Percentiles rank a stretch among this genome's conserved stretches.
These are phyloP conservation scores for Hanseniaspora pseudoguilliermondii DNA, from an alignment of 805 yeast species.

Conservation along the genomic window DNA sequence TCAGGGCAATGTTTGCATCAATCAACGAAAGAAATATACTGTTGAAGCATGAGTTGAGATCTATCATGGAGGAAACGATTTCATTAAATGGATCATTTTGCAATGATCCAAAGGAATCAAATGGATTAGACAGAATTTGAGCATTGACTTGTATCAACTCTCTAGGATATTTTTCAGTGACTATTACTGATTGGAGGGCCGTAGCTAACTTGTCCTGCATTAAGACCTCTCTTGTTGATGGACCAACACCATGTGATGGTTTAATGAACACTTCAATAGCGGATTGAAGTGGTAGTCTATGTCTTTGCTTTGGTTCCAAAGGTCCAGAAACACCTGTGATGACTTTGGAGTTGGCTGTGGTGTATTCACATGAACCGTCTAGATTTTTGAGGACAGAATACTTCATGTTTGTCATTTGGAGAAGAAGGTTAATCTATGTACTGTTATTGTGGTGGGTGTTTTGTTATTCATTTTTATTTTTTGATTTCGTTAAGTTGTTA, in stretches of 20 bases:
- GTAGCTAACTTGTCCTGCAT: slow-evolving; percentile 59
- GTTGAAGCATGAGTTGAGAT: slow-evolving; percentile 59
- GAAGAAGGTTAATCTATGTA: not conserved
- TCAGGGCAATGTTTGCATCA: slow-evolving; percentile 65
- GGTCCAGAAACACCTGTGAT: slow-evolving; percentile 83
- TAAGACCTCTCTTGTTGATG: slow-evolving; percentile 61
- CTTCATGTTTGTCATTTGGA: slow-evolving; percentile 5
- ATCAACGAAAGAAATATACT: slow-evolving; percentile 61
- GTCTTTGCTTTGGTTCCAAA: slow-evolving; percentile 66
- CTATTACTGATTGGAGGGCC: slow-evolving; percentile 47
- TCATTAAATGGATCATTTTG: slow-evolving; percentile 21
- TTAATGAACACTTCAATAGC: slow-evolving; percentile 66
- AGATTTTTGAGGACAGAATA: slow-evolving; percentile 29
- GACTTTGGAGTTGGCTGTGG: slow-evolving; percentile 41
- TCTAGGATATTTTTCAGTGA: slow-evolving; percentile 60
- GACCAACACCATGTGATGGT: slow-evolving; percentile 58
- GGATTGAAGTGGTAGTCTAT: slow-evolving; percentile 69
- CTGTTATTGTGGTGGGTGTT: too few relatives aligned
- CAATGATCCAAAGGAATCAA: slow-evolving; percentile 25
- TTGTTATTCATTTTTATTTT: too few relatives aligned
- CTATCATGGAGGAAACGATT: slow-evolving; percentile 30
- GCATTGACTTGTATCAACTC: slow-evolving; percentile 59
- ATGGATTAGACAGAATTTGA: slow-evolving; percentile 41
- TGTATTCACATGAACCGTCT: slow-evolving; percentile 67
- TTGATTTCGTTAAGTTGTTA: too few relatives aligned